Evolutionary conservation across 805 yeast species (phyloP), one percentile per base, ranked within the genome.

Genomic region (Metschnikowia orientalis): DNA sequence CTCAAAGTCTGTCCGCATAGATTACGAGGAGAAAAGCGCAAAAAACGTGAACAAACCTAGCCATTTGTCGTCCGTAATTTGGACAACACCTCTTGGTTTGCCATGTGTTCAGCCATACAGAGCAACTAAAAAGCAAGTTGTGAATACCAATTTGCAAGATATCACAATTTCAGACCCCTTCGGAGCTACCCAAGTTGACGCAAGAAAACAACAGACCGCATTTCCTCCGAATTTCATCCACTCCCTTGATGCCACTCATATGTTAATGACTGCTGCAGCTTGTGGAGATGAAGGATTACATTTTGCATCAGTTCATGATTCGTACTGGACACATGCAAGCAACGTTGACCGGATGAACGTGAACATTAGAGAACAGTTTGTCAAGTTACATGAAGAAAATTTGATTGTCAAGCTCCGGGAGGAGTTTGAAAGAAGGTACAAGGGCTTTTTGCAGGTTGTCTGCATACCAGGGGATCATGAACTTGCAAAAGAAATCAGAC

Each of bases 101-200:
- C 96, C 97, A 2, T 88, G 95, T 54, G 98, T 92, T 12, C 99
- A 92, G 57, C 99, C 99, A 1, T 92, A 92, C 54, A 73, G 98
- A 47, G 73, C 78, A 18, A 62, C 70, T 27, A 75, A 74, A 45
- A 75, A 73, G 42, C 78, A 71, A 45, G 79, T 78, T 41, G 75
- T 92, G 7, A 57, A 67, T n/a, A 90, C 98, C 0, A 82, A 82
- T 45, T 62, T 92, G 42, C 98, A 92, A 56, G 81, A 89, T 1
- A 81, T 92, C n/a, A 77, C 72, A 38, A 83, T 92, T 40, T 65
- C 78, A 21, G 97, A 90, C 63, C 97, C 97, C n/a, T 83, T 77
- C 51, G 79, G 81, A 9, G 70, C 85, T 25, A 77, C 79, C 32
- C 83, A 81, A 23, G 95, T 94, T 26, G 89, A 88, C 57, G 70